Evolutionary conservation across 176 grass and related monocot genomes (phyloP), one percentile per base, ranked within the genome.

Genomic region (Elymus sibiricus): DNA sequence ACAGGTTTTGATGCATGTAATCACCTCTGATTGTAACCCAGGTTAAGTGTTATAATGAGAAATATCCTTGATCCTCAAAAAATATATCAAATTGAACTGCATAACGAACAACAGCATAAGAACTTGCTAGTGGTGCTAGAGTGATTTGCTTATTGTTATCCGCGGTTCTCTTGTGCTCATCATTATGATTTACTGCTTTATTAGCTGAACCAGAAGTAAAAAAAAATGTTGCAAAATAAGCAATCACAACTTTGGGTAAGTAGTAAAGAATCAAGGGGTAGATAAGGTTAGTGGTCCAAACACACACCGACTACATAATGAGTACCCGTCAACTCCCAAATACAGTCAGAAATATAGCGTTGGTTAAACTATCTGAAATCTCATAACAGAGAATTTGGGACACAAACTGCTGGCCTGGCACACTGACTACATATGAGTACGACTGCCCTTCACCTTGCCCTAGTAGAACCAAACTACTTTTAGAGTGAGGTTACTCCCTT

Each of bases 291-390:
- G 11, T 25, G 17, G 49, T 29, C 16, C 51, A 11, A 90, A 63
- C 16, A 40, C 19, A 56, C 53, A 56, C 17, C 2, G 2, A 56
- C 53, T 56, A 56, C 7, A 56, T 56, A 0, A 76, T 66, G 34
- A n/a, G 56, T 28, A 76, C 22, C 37, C 80, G n/a, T 6, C 11
- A 76, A 81, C 35, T 35, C 22, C 51, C 5, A 21, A 47, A 7
- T 82, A 78, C 77, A 14, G 71, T 66, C 27, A 83, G 67, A 84
- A 65, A 58, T 84, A 61, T 1, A 83, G 0, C 70, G 74, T 85
- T 59, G 27, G 38, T 60, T 80, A 17, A 79, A 13, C 21, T 75
- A 59, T 83, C 11, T 69, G 69, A 84, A 62, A 37, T 28, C 1
- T 79, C 7, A 79, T 49, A 82, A 55, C 5, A 80, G 38, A 46